phyloP scores from a whole-genome alignment of 805 yeast genomes.

The Kluyveromyces aestuarii region DNA sequence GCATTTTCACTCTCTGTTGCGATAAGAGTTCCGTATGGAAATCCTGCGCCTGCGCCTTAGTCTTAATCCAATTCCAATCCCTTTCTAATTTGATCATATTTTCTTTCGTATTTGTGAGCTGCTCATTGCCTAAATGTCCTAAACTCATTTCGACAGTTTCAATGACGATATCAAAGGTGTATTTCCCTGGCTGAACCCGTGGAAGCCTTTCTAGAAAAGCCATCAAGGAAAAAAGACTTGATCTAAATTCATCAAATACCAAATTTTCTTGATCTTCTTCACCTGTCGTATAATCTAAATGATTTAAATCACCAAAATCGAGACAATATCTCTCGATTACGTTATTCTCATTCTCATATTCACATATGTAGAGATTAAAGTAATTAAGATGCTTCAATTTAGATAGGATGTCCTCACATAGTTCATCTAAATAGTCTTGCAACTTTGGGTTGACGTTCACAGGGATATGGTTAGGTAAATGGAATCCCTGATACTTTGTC shows the following conservation, averaged over 20 bases:
- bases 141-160: constrained; percentile 21
- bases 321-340: constrained; percentile 23
- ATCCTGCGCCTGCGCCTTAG: constrained; percentile 14
- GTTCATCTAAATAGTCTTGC: constrained; percentile 29
- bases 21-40: constrained; percentile 1
- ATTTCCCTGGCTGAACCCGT: constrained; percentile 17
- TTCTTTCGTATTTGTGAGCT: constrained; percentile 3
- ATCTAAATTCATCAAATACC: constrained; percentile 25
- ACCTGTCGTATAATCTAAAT: constrained; percentile 10
- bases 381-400: constrained; percentile 18
- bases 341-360: constrained; percentile 11
- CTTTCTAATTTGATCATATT: constrained; percentile 16
- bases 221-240: constrained; percentile 23
- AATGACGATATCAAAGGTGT: constrained; percentile 21
- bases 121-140: constrained; percentile 14
- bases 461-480: constrained; percentile 32
- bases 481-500: constrained; percentile 33
- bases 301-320: constrained; percentile 26
- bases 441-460: constrained; percentile 40
- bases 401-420: constrained; percentile 20
- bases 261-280: constrained; percentile 13
- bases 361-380: constrained; percentile 17
- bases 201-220: constrained; percentile 18
- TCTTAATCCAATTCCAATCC: constrained; percentile 25
- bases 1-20: constrained; percentile 19